These are phyloP conservation scores for Corrigiola litoralis DNA, from an alignment of 179 eudicot species.

Conservation along the genomic window DNA sequence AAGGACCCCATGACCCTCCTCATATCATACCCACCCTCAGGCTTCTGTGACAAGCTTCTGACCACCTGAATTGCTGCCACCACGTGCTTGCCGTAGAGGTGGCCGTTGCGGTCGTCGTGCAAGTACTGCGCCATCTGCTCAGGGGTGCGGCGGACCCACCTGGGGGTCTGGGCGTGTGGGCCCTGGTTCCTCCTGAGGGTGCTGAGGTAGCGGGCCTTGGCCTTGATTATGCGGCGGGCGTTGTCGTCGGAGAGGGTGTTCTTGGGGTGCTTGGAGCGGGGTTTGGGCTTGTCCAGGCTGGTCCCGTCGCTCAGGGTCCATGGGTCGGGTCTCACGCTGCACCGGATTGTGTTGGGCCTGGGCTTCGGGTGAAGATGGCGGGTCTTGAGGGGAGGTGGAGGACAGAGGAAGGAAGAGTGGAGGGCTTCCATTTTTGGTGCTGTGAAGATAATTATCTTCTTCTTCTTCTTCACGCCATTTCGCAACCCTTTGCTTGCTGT, in stretches of 20 bases:
- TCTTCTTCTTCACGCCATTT: no score
- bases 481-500: no score
- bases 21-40: constrained; percentile 65
- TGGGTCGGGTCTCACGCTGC: constrained; percentile 58
- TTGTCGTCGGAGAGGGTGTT: constrained; percentile 77
- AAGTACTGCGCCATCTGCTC: constrained; percentile 86
- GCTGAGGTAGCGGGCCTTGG: constrained; percentile 57
- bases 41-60: constrained; percentile 52
- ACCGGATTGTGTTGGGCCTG: constrained; percentile 4
- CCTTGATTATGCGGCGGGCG: constrained; percentile 73
- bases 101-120: constrained; percentile 76
- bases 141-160: constrained; percentile 73
- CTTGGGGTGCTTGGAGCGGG: constrained; percentile 62
- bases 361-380: not conserved
- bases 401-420: constrained; percentile 41
- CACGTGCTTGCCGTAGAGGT: constrained; percentile 75
- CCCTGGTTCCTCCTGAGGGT: constrained; percentile 65
- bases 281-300: constrained; percentile 46
- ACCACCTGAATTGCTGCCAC: constrained; percentile 74
- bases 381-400: constrained; percentile 16
- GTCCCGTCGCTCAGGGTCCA: constrained; percentile 72
- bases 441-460: not conserved
- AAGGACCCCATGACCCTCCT: constrained; percentile 71
- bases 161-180: constrained; percentile 60
- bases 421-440: constrained; percentile 39